Evolutionary conservation across 345 rosid genomes (phyloP).

Genomic region (Populus deltoides): DNA sequence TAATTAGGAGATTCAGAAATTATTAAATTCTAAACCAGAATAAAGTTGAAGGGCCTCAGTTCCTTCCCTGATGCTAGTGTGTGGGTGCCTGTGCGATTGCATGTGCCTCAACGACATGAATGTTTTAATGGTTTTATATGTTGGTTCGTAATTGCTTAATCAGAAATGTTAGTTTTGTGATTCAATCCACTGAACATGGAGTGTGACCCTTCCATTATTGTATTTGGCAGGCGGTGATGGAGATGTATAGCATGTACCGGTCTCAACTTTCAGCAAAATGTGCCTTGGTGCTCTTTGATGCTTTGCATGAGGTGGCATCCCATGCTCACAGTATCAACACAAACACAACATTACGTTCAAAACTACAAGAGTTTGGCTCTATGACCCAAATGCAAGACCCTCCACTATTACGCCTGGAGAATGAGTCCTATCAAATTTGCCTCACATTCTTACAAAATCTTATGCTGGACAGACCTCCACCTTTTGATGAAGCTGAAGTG

Average conservation of each 20-base stretch:
- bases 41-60: background rate
- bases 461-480: conserved; percentile 50
- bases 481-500: conserved; percentile 50
- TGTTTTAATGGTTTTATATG: background rate
- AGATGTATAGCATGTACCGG: conserved; percentile 85
- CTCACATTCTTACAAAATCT: conserved; percentile 86
- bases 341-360: conserved; percentile 49
- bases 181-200: background rate
- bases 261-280: conserved; percentile 65
- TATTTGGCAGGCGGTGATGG: conserved; percentile 83
- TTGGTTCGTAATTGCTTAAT: background rate
- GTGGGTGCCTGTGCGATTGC: background rate
- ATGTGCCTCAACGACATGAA: background rate
- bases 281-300: conserved; percentile 69
- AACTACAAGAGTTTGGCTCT: conserved; percentile 76
- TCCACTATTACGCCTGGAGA: conserved; percentile 86
- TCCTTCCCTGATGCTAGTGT: background rate
- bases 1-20: background rate
- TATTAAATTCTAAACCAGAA: background rate
- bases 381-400: conserved; percentile 99
- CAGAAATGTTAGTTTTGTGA: background rate
- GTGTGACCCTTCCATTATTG: conserved; percentile 6
- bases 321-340: conserved; percentile 80
- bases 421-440: conserved; percentile 92
- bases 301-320: conserved; percentile 75